These are phyloP conservation scores for Phlyctochytrium bullatum DNA, from an alignment of 192 early-diverging fungal genomes.

Conservation along the genomic window DNA sequence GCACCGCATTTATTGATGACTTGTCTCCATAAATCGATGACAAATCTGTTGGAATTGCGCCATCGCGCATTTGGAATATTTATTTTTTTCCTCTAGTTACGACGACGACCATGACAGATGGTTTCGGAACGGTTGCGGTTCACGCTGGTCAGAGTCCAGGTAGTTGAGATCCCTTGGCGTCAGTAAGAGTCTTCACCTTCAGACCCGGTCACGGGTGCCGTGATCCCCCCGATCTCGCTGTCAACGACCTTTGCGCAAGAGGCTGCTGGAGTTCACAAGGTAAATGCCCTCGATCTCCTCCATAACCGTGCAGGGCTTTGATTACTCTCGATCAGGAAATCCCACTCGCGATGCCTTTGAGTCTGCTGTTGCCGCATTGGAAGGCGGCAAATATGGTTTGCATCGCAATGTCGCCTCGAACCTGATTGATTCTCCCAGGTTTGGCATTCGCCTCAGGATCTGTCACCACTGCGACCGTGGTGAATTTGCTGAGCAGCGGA, in stretches of 20 bases:
- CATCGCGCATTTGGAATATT: too few species aligned
- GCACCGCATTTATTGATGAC: too few species aligned
- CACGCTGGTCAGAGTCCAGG: conserved; percentile 85
- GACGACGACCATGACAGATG: conserved; percentile 2
- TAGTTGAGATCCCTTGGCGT: neutral
- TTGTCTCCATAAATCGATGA: too few species aligned
- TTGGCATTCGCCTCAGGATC: conserved; percentile 59
- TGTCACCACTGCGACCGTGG: conserved; percentile 82
- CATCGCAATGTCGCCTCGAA: conserved; percentile 27
- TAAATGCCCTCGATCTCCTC: conserved; percentile 63
- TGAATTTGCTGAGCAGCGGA: conserved; percentile 73
- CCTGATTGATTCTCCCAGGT: conserved; percentile 54
- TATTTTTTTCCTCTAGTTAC: too few species aligned
- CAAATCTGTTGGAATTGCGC: too few species aligned
- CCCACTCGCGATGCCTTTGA: conserved; percentile 87
- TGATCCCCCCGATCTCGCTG: conserved; percentile 91
- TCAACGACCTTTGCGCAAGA: conserved; percentile 96
- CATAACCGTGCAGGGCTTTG: conserved; percentile 81
- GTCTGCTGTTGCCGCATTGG: conserved; percentile 87
- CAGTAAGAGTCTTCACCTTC: neutral
- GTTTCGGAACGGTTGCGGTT: conserved; percentile 89
- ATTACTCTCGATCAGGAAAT: conserved; percentile 97
- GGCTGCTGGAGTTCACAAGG: conserved; percentile 84
- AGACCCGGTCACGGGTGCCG: conserved; percentile 93
- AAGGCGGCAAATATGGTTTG: conserved; percentile 82